Evolutionary conservation across 176 grass and related monocot genomes (phyloP), one percentile per base, ranked within the genome.

Genomic region (Guadua angustifolia): DNA sequence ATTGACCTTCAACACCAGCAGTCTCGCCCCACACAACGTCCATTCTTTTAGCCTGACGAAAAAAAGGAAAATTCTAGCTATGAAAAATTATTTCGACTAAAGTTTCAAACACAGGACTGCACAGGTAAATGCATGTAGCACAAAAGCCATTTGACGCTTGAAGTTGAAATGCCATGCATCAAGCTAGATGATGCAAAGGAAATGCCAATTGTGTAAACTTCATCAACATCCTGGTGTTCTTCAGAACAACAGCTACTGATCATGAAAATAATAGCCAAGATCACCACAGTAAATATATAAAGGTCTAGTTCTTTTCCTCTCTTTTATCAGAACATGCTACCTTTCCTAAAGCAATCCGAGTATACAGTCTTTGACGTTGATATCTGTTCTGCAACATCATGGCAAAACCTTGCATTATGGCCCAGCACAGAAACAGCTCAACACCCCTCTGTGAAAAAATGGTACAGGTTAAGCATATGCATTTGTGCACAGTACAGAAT

Each of bases 371-470:
- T 88, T 95, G 93, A 59, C 96, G 93, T 61, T 99, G 96, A 86
- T 99, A 99, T 88, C 96, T 93, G 62, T 99, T 99, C 45, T 99
- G 96, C 70, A 99, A 81, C 90, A 99, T 94, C 96, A 99, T 99
- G 59, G 86, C 85, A 71, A 99, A 87, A 85, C 93, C 96, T 92
- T 99, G 96, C 96, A 99, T 95, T 86, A 94, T 88, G 55, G 96
- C 96, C 96, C 96, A 99, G 45, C 83, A 89, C 21, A 99, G 86
- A 85, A 99, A 99, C 43, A 99, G 86, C 86, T 95, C 89, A 4
- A 99, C 96, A 42, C 93, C 96, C 87, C 86, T 95, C 93, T 98
- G 82, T 33, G 59, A 83, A 86, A 81, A 74, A 51, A 78, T 36
- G 39, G 32, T 53, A 83, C 50, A 66, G 32, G 74, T 73, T 74